phyloP scores from a whole-genome alignment of 2,329 filamentous ascomycete species.

The Talaromyces atroroseus region DNA sequence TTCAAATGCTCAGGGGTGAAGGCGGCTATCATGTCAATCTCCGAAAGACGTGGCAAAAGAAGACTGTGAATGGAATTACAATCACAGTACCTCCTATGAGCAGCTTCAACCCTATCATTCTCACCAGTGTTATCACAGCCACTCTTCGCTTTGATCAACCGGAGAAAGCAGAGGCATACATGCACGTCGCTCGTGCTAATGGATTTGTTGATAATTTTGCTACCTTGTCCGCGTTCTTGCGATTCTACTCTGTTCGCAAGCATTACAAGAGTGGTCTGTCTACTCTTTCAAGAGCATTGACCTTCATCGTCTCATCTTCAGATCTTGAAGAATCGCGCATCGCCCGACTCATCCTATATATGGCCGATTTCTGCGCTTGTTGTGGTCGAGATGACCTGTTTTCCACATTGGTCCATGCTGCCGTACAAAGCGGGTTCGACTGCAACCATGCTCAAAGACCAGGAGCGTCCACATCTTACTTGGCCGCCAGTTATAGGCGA shows the following conservation, averaged over 20 bases:
- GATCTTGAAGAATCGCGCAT: conserved; percentile 22
- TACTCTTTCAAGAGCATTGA: conserved; percentile 28
- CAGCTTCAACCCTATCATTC: conserved; percentile 29
- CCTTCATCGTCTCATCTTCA: conserved; percentile 33
- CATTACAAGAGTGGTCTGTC: conserved; percentile 34
- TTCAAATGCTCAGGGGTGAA: conserved; percentile 32
- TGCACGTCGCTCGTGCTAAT: conserved; percentile 28
- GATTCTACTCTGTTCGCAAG: conserved; percentile 31
- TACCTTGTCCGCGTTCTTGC: conserved; percentile 33
- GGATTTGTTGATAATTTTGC: conserved; percentile 35
- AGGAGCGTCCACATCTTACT: not conserved
- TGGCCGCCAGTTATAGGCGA: conserved; percentile 13
- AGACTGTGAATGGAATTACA: conserved; percentile 31
- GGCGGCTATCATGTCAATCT: conserved; percentile 31
- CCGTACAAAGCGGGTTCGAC: conserved; percentile 32
- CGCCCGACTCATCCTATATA: conserved; percentile 33
- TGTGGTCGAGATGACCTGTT: conserved; percentile 28
- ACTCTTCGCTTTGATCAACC: conserved; percentile 38
- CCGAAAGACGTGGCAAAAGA: conserved; percentile 21
- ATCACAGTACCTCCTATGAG: conserved; percentile 32
- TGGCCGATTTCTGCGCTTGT: conserved; percentile 35
- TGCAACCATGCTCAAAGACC: conserved; percentile 19
- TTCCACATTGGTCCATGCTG: conserved; percentile 29
- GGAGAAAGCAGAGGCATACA: conserved; percentile 36
- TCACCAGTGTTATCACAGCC: conserved; percentile 31